phyloP scores from a whole-genome alignment of 1,139 yeast genomes.

The Sugiyamaella grinbergsii region DNA sequence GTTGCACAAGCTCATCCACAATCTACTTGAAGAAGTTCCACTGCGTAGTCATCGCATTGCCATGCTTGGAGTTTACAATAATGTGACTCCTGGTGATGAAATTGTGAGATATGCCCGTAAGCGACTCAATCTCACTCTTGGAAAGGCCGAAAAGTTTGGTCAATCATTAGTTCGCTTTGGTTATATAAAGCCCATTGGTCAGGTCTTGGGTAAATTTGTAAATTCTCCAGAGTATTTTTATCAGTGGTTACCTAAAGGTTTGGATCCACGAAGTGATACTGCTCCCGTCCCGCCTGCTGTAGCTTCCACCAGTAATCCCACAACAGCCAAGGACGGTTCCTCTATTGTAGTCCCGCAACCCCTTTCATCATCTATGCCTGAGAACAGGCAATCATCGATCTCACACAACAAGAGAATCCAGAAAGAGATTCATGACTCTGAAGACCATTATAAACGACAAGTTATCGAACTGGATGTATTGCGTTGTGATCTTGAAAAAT shows the following conservation, averaged over 20 bases:
- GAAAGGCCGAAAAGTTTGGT: constrained; percentile 71
- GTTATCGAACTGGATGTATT: constrained; percentile 61
- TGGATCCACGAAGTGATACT: constrained; percentile 13
- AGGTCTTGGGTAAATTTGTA: constrained; percentile 56
- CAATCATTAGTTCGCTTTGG: constrained; percentile 68
- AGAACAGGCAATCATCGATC: too few species aligned
- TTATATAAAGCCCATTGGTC: constrained; percentile 61
- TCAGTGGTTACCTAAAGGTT: constrained; percentile 69
- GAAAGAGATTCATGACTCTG: constrained; percentile 46
- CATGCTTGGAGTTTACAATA: constrained; percentile 57
- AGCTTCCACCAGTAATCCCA: background rate
- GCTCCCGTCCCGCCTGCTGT: background rate
- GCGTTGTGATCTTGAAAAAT: constrained; percentile 71
- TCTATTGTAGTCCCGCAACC: too few species aligned
- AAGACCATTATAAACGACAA: constrained; percentile 54
- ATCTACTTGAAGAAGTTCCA: constrained; percentile 49
- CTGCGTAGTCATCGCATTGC: constrained; percentile 51
- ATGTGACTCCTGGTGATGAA: constrained; percentile 61
- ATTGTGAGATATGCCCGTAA: constrained; percentile 59
- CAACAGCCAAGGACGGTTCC: too few species aligned
- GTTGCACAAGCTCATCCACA: constrained; percentile 42
- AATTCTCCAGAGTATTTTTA: constrained; percentile 69
- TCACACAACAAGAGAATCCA: constrained; percentile 1
- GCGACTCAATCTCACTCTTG: constrained; percentile 49
- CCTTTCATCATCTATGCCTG: constrained; percentile 4